Conservation (phyloP, 2,329 filamentous ascomycete genomes). For the Chaetomiaceae sp. region DNA sequence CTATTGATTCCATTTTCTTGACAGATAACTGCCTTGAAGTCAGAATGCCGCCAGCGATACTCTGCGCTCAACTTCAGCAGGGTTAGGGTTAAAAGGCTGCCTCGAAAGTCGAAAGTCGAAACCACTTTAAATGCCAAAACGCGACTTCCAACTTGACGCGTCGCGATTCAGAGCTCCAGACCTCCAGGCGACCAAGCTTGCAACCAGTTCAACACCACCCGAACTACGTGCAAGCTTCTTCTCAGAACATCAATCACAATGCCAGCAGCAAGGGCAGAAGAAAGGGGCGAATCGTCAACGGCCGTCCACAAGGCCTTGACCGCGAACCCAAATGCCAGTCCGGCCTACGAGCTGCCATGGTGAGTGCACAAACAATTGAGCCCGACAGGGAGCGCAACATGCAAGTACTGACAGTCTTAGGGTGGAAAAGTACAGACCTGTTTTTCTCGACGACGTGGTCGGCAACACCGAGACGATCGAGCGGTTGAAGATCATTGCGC, state of each 20-base stretch:
- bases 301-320: slow-evolving; percentile 53
- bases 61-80: no score
- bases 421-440: slow-evolving; percentile 97
- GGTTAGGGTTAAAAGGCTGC: slow-evolving; percentile 23
- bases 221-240: not conserved
- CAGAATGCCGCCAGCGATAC: no score
- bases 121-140: slow-evolving; percentile 21
- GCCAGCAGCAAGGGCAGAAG: slow-evolving; percentile 47
- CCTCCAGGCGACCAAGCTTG: not conserved
- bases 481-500: slow-evolving; percentile 94
- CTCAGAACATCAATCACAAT: slow-evolving; percentile 31
- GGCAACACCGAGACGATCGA: slow-evolving; percentile 98
- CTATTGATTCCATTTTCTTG: no score
- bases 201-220: not conserved
- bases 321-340: slow-evolving; percentile 45
- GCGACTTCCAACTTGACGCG: slow-evolving; percentile 22
- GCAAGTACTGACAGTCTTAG: slow-evolving; percentile 41
- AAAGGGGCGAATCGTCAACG: slow-evolving; percentile 58
- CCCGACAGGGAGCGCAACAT: not conserved
- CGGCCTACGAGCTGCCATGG: slow-evolving; percentile 76
- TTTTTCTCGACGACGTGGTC: slow-evolving; percentile 94
- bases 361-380: slow-evolving; percentile 34
- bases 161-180: not conserved
- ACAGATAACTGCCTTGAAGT: no score
- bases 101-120: no score